Percentiles rank a stretch among this genome's conserved stretches.
Conservation (phyloP, 352 stramenopile genomes). For the Globisporangium okanoganense region DNA sequence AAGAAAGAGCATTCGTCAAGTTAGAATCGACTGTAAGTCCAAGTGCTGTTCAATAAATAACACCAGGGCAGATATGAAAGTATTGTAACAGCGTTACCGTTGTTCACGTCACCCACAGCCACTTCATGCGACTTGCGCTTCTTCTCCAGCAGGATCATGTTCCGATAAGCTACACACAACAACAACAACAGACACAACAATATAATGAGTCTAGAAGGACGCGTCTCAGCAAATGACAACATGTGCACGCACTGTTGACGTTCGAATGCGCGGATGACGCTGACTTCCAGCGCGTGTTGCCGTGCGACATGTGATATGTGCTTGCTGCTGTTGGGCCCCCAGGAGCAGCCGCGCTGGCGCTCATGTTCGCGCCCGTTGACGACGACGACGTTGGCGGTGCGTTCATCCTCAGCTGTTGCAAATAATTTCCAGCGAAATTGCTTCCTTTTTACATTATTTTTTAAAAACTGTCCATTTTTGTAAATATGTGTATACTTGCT, state of each 20-base stretch:
- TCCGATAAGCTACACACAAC: conserved; percentile 26
- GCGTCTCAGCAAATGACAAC: background rate
- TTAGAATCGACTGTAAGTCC: no score
- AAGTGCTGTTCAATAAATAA: no score
- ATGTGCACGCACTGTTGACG: conserved; percentile 20
- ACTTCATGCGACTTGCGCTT: conserved; percentile 46
- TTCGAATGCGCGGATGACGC: conserved; percentile 15
- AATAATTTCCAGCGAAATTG: no score
- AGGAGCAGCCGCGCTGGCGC: background rate
- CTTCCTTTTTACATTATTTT: no score
- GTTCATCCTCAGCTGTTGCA: background rate
- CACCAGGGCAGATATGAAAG: no score
- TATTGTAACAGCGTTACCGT: conserved; percentile 18
- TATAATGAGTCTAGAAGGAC: no score
- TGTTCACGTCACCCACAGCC: conserved; percentile 39
- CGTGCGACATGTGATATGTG: background rate
- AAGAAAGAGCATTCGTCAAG: background rate
- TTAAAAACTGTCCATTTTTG: no score
- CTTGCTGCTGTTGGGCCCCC: background rate
- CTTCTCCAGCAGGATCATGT: conserved; percentile 51
- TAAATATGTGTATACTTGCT: no score
- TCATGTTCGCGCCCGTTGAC: background rate
- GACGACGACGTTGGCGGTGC: background rate
- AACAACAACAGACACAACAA: background rate
- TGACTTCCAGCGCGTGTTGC: conserved; percentile 16